A percentile compares a stretch with the other conserved stretches of the same genome.
phyloP scores from a whole-genome alignment of 352 stramenopile genomes.

The Pythium phragmiticola region DNA sequence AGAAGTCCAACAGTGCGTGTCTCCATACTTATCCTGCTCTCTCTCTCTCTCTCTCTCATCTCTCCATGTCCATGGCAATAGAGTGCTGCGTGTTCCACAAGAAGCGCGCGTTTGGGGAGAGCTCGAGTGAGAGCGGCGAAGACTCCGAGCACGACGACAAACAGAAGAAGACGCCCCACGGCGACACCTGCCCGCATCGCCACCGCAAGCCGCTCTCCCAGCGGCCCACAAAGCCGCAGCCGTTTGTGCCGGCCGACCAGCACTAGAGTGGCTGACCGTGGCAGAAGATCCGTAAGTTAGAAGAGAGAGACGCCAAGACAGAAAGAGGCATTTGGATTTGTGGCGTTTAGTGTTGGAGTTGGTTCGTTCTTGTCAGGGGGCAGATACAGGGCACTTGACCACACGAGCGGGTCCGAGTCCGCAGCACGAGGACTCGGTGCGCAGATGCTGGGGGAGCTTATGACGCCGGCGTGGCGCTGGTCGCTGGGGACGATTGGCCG shows the following conservation, averaged over 20 bases:
- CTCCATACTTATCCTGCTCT: background rate
- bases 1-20: slow-evolving; percentile 86
- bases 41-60: background rate
- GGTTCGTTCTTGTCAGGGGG: background rate
- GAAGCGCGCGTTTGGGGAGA: slow-evolving; percentile 89
- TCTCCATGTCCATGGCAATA: slow-evolving; percentile 17
- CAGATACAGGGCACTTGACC: background rate
- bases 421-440: too few species aligned
- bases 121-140: slow-evolving; percentile 86
- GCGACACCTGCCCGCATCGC: slow-evolving; percentile 22
- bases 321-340: slow-evolving; percentile 4
- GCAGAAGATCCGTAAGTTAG: background rate
- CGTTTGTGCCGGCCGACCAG: slow-evolving; percentile 16
- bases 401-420: too few species aligned
- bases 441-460: background rate
- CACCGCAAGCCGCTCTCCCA: slow-evolving; percentile 32
- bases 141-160: slow-evolving; percentile 44
- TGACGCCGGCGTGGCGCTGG: background rate
- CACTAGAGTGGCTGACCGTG: background rate
- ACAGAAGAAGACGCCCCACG: slow-evolving; percentile 24
- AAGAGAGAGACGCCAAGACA: background rate
- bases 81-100: slow-evolving; percentile 95
- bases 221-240: slow-evolving; percentile 21
- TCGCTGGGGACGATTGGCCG: background rate
- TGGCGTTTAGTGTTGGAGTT: background rate